These are phyloP conservation scores for Aspergillus panamensis DNA, from an alignment of 495 filamentous ascomycete genomes.

Conservation along the genomic window DNA sequence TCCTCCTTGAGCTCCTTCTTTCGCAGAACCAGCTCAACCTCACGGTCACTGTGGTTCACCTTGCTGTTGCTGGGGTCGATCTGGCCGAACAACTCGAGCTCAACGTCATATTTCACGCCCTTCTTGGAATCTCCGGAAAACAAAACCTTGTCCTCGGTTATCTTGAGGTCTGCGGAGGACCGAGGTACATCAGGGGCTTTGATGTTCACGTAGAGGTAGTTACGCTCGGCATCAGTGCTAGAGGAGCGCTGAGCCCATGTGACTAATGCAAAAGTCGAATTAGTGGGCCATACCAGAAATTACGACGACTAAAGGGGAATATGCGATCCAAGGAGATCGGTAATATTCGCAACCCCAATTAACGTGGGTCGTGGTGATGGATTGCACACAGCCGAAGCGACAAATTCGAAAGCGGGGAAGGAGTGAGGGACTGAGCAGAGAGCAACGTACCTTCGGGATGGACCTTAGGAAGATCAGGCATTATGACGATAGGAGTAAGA, in stretches of 20 bases:
- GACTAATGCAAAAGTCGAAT: conserved; percentile 51
- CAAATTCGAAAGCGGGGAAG: conserved; percentile 36
- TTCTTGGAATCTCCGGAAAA: conserved; percentile 85
- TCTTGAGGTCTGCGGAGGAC: conserved; percentile 67
- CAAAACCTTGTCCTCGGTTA: conserved; percentile 70
- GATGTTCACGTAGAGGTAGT: conserved; percentile 90
- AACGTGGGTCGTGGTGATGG: not conserved
- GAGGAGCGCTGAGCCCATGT: conserved; percentile 98
- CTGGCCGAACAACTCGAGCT: conserved; percentile 86
- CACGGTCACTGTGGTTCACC: conserved; percentile 76
- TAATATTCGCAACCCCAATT: not conserved
- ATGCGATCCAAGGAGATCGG: not conserved
- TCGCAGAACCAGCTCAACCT: conserved; percentile 82
- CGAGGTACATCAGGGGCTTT: conserved; percentile 73
- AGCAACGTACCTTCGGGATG: conserved; percentile 41
- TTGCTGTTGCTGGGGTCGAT: conserved; percentile 82
- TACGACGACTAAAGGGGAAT: not conserved
- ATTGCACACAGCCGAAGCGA: conserved; percentile 11
- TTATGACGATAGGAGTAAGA: conserved; percentile 20
- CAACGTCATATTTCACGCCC: conserved; percentile 74
- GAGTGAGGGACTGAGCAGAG: conserved; percentile 22
- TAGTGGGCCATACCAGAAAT: conserved; percentile 15
- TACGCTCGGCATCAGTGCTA: conserved; percentile 71
- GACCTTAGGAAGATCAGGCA: conserved; percentile 30
- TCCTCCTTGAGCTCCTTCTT: conserved; percentile 93